Percentiles rank a stretch among this genome's conserved stretches.
Evolutionary conservation across 2,329 filamentous ascomycete species (phyloP).

Genomic region (Byssothecium circinans): DNA sequence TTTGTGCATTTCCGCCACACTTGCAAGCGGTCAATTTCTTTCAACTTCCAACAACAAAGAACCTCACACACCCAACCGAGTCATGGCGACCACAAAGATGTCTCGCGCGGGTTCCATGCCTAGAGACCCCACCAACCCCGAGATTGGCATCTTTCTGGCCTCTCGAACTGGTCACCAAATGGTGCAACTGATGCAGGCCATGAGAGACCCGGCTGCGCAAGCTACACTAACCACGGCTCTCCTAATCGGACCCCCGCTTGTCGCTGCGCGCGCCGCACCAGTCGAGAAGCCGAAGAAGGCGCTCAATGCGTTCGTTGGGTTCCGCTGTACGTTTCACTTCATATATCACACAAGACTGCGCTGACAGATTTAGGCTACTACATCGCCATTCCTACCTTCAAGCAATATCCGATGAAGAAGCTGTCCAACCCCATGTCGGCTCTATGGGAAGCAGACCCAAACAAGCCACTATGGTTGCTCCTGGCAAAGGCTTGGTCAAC

Average conservation of each 20-base stretch:
- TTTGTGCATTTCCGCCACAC: background rate
- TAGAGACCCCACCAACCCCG: conserved; percentile 13
- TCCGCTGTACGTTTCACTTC: conserved; percentile 30
- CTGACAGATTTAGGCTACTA: conserved; percentile 50
- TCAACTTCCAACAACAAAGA: conserved; percentile 5
- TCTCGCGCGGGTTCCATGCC: background rate
- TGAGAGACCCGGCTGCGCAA: conserved; percentile 18
- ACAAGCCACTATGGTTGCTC: conserved; percentile 56
- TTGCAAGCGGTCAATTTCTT: conserved; percentile 1
- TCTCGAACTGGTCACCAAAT: conserved; percentile 19
- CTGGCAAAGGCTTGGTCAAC: conserved; percentile 59
- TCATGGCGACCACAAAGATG: background rate
- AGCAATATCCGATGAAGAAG: conserved; percentile 53
- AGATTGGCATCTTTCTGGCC: conserved; percentile 18
- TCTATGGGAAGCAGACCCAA: conserved; percentile 55
- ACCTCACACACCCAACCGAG: background rate
- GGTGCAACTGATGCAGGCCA: conserved; percentile 16
- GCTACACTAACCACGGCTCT: conserved; percentile 16
- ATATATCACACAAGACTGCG: background rate
- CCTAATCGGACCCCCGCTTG: conserved; percentile 4
- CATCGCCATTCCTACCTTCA: conserved; percentile 47
- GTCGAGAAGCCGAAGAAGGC: conserved; percentile 26
- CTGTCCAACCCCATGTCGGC: conserved; percentile 54
- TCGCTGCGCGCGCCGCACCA: background rate
- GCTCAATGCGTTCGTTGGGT: conserved; percentile 43